These are phyloP conservation scores for Quillaja saponaria DNA, from an alignment of 306 rosid genomes.

Conservation along the genomic window DNA sequence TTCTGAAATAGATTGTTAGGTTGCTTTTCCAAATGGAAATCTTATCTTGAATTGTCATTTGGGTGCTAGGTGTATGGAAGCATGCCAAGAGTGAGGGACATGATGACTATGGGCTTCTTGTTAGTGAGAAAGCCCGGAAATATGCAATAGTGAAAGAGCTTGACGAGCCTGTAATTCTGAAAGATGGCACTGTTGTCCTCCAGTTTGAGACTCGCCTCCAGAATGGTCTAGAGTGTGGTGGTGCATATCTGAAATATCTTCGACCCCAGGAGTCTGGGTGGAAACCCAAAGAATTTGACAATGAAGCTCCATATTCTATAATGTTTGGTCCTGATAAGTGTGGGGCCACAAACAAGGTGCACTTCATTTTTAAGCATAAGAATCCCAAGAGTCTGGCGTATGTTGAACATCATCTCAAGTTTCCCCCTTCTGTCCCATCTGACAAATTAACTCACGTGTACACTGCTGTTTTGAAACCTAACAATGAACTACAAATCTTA, in stretches of 20 bases:
- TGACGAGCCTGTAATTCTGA: constrained; percentile 57
- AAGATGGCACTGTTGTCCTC: constrained; percentile 75
- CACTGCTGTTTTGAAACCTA: constrained; percentile 72
- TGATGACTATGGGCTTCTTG: constrained; percentile 87
- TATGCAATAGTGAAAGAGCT: constrained; percentile 86
- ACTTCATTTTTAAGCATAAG: constrained; percentile 92
- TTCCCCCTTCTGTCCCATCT: constrained; percentile 80
- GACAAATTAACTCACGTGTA: constrained; percentile 90
- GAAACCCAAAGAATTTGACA: constrained; percentile 76
- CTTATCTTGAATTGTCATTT: neutral
- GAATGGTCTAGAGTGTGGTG: constrained; percentile 97
- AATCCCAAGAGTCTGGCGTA: constrained; percentile 81
- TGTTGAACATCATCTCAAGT: constrained; percentile 87
- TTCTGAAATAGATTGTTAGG: no score
- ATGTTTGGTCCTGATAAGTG: constrained; percentile 99
- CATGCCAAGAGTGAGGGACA: constrained; percentile 93
- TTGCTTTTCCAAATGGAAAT: neutral
- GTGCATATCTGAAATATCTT: constrained; percentile 91
- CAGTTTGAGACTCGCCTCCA: constrained; percentile 91
- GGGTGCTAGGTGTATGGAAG: constrained; percentile 79
- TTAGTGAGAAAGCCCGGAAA: constrained; percentile 83
- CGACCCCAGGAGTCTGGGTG: constrained; percentile 89
- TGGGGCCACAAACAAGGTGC: constrained; percentile 96
- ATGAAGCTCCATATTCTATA: constrained; percentile 76
- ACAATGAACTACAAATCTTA: constrained; percentile 45